A percentile compares a stretch with the other conserved stretches of the same genome.
Evolutionary conservation across 768 basidiomycete species (phyloP).

Genomic region (Rhodocollybia butyracea): DNA sequence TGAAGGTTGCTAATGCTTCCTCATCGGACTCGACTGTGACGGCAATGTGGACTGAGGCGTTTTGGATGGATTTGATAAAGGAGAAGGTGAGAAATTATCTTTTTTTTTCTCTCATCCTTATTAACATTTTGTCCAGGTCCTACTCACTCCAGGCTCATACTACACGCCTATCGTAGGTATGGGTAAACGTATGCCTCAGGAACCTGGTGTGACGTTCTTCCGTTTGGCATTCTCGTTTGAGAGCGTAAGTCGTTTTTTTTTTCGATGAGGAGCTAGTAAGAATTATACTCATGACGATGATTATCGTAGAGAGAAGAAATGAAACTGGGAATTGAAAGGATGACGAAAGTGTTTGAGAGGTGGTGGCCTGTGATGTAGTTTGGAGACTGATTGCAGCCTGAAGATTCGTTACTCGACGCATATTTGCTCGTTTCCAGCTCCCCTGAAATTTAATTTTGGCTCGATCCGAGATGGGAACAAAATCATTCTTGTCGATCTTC

Average conservation of each 20-base stretch:
- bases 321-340: slow-evolving; percentile 2
- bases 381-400: background rate
- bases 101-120: background rate
- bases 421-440: no score
- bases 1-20: slow-evolving; percentile 6
- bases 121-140: background rate
- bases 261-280: background rate
- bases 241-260: slow-evolving; percentile 9
- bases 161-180: slow-evolving; percentile 7
- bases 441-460: no score
- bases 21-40: background rate
- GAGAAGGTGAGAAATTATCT: slow-evolving; percentile 1
- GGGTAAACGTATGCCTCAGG: background rate
- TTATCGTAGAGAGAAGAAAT: slow-evolving; percentile 3
- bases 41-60: slow-evolving; percentile 2
- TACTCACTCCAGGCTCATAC: slow-evolving; percentile 11
- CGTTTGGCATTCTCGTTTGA: slow-evolving; percentile 7
- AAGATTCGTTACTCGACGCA: background rate
- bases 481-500: no score
- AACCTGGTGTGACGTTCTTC: slow-evolving; percentile 6
- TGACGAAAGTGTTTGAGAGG: slow-evolving; percentile 3
- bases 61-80: slow-evolving; percentile 11
- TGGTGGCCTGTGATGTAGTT: background rate
- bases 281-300: background rate
- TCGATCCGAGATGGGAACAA: no score